Conservation (phyloP, 2,329 filamentous ascomycete genomes). For the Ceratocystis harringtonii region DNA sequence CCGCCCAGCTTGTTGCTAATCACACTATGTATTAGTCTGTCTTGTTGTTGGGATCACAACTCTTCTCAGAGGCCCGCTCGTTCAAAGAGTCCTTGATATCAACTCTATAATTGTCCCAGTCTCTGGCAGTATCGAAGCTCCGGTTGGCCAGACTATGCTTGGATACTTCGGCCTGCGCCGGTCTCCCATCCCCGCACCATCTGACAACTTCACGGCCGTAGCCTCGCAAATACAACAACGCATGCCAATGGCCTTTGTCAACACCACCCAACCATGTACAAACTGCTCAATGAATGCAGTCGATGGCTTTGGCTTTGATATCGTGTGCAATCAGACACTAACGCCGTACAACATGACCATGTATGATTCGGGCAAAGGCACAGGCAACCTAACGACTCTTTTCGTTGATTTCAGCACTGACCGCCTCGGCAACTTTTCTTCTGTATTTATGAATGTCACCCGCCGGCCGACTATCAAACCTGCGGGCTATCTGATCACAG, state of each 20-base stretch:
- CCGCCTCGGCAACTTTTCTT: background rate
- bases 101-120: background rate
- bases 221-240: background rate
- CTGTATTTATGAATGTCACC: background rate
- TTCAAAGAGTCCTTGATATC: background rate
- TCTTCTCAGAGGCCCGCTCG: background rate
- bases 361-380: background rate
- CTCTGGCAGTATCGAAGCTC: background rate
- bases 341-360: background rate
- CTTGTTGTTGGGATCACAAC: background rate
- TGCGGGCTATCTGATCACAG: background rate
- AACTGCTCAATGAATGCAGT: background rate
- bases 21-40: background rate
- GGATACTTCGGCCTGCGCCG: background rate
- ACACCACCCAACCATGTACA: background rate
- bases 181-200: background rate
- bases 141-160: background rate
- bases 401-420: background rate
- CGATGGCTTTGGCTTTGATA: background rate
- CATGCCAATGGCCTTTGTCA: background rate
- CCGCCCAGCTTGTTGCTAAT: background rate
- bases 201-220: background rate
- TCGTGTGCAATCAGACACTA: background rate
- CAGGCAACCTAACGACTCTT: background rate
- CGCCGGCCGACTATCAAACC: background rate